Evolutionary conservation across 164 flowering plant genomes (phyloP).

Genomic region (Cinnamomum micranthum): DNA sequence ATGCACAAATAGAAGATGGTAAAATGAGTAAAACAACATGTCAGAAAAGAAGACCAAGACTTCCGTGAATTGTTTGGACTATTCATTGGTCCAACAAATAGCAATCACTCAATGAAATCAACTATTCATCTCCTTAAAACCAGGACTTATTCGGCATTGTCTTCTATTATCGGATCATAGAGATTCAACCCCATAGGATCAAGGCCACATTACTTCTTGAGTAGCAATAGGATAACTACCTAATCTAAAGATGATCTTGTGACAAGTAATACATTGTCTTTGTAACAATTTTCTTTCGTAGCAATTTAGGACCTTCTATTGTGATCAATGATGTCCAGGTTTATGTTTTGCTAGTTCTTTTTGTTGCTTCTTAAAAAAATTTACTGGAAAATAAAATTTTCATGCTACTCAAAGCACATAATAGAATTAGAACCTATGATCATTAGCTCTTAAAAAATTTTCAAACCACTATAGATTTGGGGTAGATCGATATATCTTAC

Average conservation of each 20-base stretch:
- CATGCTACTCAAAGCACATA: not conserved
- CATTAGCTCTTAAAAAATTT: not conserved
- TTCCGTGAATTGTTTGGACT: not conserved
- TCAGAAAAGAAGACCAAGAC: not conserved
- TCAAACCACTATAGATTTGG: not conserved
- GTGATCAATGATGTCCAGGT: no score
- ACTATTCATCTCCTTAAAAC: not conserved
- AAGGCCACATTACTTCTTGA: no score
- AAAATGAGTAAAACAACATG: not conserved
- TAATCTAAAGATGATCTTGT: no score
- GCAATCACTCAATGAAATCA: not conserved
- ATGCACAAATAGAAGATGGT: not conserved
- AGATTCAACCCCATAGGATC: no score
- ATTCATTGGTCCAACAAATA: not conserved
- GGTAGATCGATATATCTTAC: not conserved
- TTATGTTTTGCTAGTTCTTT: no score
- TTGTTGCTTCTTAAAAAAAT: no score
- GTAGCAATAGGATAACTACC: no score
- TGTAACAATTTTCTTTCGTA: no score
- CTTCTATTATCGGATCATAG: no score
- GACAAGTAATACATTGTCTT: no score
- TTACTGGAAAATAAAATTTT: no score
- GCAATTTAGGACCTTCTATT: no score
- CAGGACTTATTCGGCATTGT: not conserved
- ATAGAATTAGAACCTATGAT: not conserved